Evolutionary conservation across 139 green algal genomes (phyloP), one percentile per base, ranked within the genome.

Genomic region (Deuterostichococcus epilithicus): DNA sequence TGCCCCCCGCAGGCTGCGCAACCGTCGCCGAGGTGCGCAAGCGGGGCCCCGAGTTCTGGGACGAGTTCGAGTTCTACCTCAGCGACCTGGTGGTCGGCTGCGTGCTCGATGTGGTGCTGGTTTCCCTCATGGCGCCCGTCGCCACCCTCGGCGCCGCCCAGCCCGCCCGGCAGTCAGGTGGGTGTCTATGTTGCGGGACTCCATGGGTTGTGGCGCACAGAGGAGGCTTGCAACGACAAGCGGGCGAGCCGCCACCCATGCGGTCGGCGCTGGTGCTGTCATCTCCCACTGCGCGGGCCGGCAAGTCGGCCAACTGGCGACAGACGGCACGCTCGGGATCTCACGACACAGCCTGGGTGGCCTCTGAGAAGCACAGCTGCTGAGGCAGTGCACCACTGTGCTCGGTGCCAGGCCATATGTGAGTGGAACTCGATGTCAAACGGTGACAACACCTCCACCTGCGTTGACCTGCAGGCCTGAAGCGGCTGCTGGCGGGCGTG

Each of bases 1-100:
- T 63, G 70, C n/a, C 39, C 39, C 45, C 13, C 44, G 44, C 84
- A 89, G 94, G 85, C 10, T 98, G 95, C 81, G 92, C 94, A 0
- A 99, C 95, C 0, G 88, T 98, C 15, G 95, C 95, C 0, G 95
- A 99, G 81, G 87, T 98, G 58, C 87, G 92, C 81, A 98, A 99
- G 89, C 91, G 95, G 32, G 95, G 93, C 45, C 81, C 94, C 23
- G 88, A 97, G 32, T 99, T 99, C 81, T 99, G 94, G 93, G 74
- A 72, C 28, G 93, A 99, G 89, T 97, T 99, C 85, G 95, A 99
- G 79, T 96, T 98, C 68, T 99, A 98, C 86, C 76, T 97, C 45
- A 95, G 88, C 0, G 95, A 98, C 80, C 76, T 98, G 78, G 37
- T 97, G 34, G 95, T 98, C 38, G 90, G 94, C 6, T 74, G 92